Evolutionary conservation across 805 yeast species (phyloP), one percentile per base, ranked within the genome.

Genomic region (Wickerhamomyces canadensis): DNA sequence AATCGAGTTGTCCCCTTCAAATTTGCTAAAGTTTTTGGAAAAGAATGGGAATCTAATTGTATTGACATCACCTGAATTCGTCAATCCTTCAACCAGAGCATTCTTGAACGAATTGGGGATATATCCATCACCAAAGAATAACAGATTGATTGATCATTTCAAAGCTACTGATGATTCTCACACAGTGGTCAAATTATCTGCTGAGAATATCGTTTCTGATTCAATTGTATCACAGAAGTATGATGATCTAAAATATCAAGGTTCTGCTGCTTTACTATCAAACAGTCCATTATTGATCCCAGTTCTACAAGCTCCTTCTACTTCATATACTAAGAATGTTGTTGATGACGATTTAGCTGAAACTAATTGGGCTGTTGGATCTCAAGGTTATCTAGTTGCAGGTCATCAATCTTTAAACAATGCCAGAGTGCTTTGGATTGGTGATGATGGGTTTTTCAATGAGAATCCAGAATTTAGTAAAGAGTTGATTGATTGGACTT

Each of bases 21-120:
- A 63, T 8, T 60, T 93, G 42, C 56, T 86, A 30, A 66, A 76
- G 27, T 86, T 79, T 51, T 66, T 79, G 46, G 58, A 59, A 44
- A 68, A 65, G 12, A 86, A 91, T 33, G 96, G 96, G 43, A 84
- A 88, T 55, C 57, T 93, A 8, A 52, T 93, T 14, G 74, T 80
- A 12, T 65, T 86, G 12, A 72, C 82, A 0, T 61, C 72, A 27
- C 72, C 80, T 17, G 45, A 50, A 8, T 74, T 72, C 14, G 52
- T 70, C 13, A 76, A 81, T 27, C 85, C 83, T 19, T 74, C 80
- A 15, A 61, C 83, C 24, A 76, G 86, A 42, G 64, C 72, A 3
- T 80, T 83, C 51, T 71, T 86, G 46, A 76, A 78, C 51, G 87
- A 89, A 56, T 62, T 89, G 46, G 98, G 96, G 23, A 79, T 93